A percentile compares a stretch with the other conserved stretches of the same genome.
These are phyloP conservation scores for Melampsora larici-populina DNA, from an alignment of 1,284 basidiomycete genomes.

Conservation along the genomic window DNA sequence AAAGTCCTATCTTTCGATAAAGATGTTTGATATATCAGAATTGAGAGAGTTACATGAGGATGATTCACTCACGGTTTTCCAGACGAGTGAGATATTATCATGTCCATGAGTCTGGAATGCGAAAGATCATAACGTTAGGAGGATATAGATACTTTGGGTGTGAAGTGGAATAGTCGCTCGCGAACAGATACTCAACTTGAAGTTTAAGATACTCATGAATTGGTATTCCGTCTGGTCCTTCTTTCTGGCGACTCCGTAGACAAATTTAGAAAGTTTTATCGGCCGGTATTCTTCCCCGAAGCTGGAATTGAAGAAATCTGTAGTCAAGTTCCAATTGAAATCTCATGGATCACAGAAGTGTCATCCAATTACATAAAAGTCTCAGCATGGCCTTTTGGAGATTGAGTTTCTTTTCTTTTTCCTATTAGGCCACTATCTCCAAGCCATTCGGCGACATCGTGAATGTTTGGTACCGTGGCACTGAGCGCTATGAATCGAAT, in stretches of 20 bases:
- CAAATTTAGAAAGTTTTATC: slow-evolving; percentile 64
- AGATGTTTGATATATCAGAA: slow-evolving; percentile 50
- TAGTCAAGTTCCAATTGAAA: slow-evolving; percentile 31
- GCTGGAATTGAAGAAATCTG: slow-evolving; percentile 55
- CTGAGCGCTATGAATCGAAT: slow-evolving; percentile 84
- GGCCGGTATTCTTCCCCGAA: slow-evolving; percentile 88
- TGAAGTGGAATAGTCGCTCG: neutral
- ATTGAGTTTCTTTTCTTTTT: slow-evolving; percentile 41
- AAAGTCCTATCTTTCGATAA: slow-evolving; percentile 46
- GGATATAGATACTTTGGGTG: slow-evolving; percentile 57
- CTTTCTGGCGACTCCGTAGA: slow-evolving; percentile 56
- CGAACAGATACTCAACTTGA: slow-evolving; percentile 62
- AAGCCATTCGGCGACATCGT: slow-evolving; percentile 86
- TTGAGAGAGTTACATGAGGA: slow-evolving; percentile 53
- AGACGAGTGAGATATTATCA: slow-evolving; percentile 60
- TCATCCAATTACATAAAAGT: slow-evolving; percentile 59
- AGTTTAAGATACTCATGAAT: slow-evolving; percentile 71
- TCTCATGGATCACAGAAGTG: slow-evolving; percentile 64
- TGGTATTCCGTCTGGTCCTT: slow-evolving; percentile 70
- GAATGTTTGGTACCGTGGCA: slow-evolving; percentile 88
- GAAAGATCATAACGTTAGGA: neutral
- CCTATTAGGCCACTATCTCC: slow-evolving; percentile 55
- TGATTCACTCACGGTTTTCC: slow-evolving; percentile 62
- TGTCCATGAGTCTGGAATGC: slow-evolving; percentile 64
- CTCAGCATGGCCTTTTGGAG: slow-evolving; percentile 52